Evolutionary conservation across 2,329 filamentous ascomycete species (phyloP).

Genomic region (Alternaria sp.): DNA sequence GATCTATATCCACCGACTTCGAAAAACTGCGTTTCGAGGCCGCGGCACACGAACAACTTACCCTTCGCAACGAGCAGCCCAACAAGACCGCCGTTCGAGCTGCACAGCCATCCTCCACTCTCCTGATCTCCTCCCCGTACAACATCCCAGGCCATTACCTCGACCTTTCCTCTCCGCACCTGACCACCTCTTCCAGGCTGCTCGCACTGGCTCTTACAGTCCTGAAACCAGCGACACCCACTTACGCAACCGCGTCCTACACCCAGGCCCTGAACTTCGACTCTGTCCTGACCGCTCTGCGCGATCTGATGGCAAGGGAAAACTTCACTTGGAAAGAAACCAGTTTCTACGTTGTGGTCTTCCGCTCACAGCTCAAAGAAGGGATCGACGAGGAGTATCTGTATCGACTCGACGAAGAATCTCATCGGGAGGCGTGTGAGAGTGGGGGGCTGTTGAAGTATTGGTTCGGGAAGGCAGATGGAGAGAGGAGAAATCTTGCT

Average conservation of each 20-base stretch:
- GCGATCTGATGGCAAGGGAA: slow-evolving; percentile 56
- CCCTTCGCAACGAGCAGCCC: not conserved
- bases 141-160: slow-evolving; percentile 73
- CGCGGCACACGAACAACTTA: slow-evolving; percentile 38
- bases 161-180: slow-evolving; percentile 63
- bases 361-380: slow-evolving; percentile 74
- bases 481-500: slow-evolving; percentile 76
- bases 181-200: slow-evolving; percentile 70
- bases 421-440: slow-evolving; percentile 78
- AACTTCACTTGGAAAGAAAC: slow-evolving; percentile 63
- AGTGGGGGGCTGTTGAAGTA: slow-evolving; percentile 89
- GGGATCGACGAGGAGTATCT: slow-evolving; percentile 72
- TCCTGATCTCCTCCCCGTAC: slow-evolving; percentile 77
- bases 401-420: slow-evolving; percentile 75
- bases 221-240: slow-evolving; percentile 66
- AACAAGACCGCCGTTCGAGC: not conserved
- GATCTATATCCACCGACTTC: slow-evolving; percentile 37
- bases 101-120: slow-evolving; percentile 11
- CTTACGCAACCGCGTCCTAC: slow-evolving; percentile 81
- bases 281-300: slow-evolving; percentile 65
- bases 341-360: slow-evolving; percentile 83
- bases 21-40: slow-evolving; percentile 43
- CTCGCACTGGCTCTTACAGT: slow-evolving; percentile 73
- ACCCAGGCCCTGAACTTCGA: slow-evolving; percentile 78
- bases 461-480: slow-evolving; percentile 82